A percentile compares a stretch with the other conserved stretches of the same genome.
Conservation (phyloP, 768 basidiomycete genomes). For the Scleroderma bovista region DNA sequence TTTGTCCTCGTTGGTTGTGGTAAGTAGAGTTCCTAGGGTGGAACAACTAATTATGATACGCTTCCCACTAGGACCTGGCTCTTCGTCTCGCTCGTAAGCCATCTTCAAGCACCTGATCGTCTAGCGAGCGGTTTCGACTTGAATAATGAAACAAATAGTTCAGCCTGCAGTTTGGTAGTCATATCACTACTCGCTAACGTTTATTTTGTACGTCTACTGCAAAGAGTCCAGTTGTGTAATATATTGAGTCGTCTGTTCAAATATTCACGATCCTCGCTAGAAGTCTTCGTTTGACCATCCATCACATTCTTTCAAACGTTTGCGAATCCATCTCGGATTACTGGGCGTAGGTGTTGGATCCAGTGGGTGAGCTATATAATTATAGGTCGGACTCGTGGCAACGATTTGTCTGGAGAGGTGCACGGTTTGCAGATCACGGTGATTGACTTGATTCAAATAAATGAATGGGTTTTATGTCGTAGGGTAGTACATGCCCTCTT, state of each 20-base stretch:
- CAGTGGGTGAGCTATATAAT: conserved; percentile 60
- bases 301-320: conserved; percentile 49
- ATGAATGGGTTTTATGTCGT: too few species aligned
- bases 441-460: too few species aligned
- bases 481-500: too few species aligned
- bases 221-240: background rate
- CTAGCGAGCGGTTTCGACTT: too few species aligned
- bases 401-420: background rate
- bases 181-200: too few species aligned
- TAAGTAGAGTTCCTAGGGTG: background rate
- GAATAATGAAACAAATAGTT: too few species aligned
- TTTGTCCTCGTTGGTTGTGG: background rate
- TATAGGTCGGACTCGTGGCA: background rate
- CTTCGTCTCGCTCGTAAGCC: background rate
- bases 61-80: background rate
- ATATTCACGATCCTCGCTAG: conserved; percentile 9
- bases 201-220: background rate
- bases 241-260: background rate
- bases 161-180: too few species aligned
- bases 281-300: conserved; percentile 57
- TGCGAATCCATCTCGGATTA: conserved; percentile 48
- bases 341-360: conserved; percentile 55
- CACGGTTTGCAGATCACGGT: conserved; percentile 49
- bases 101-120: too few species aligned
- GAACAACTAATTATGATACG: background rate